Conservation (phyloP, 139 green algal species). For the Picochlorum sp. region DNA sequence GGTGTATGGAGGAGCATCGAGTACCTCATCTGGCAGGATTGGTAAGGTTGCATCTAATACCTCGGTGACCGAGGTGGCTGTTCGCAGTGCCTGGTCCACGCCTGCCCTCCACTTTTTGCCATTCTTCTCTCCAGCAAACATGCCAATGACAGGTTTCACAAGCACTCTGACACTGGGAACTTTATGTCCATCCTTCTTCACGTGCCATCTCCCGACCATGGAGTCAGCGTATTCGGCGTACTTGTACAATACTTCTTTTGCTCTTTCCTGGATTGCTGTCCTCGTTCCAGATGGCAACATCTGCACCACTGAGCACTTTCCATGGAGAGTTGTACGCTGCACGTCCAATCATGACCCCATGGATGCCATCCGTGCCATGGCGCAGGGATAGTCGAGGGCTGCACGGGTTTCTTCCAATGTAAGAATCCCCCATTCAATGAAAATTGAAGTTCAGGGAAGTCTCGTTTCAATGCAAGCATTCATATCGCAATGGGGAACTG, state of each 20-base stretch:
- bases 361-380: conserved; percentile 22
- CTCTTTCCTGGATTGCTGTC: conserved; percentile 40
- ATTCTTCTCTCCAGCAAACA: conserved; percentile 67
- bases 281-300: conserved; percentile 61
- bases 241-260: conserved; percentile 55
- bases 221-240: conserved; percentile 70
- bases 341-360: conserved; percentile 88
- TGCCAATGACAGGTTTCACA: conserved; percentile 68
- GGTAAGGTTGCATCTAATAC: conserved; percentile 34
- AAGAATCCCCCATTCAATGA: conserved; percentile 55
- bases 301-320: conserved; percentile 65
- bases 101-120: conserved; percentile 43
- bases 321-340: conserved; percentile 79
- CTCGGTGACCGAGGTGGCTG: conserved; percentile 6
- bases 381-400: conserved; percentile 34
- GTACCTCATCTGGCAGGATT: conserved; percentile 29
- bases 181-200: conserved; percentile 24
- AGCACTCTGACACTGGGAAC: conserved; percentile 52
- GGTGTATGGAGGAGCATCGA: conserved; percentile 39
- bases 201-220: conserved; percentile 45
- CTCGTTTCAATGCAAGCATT: conserved; percentile 72
- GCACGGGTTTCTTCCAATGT: conserved; percentile 24
- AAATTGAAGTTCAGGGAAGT: conserved; percentile 87
- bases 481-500: conserved; percentile 73
- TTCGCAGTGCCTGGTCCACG: conserved; percentile 25